Base-by-base conservation (phyloP, 805 yeast species). In the Candida xiaguanensis region DNA sequence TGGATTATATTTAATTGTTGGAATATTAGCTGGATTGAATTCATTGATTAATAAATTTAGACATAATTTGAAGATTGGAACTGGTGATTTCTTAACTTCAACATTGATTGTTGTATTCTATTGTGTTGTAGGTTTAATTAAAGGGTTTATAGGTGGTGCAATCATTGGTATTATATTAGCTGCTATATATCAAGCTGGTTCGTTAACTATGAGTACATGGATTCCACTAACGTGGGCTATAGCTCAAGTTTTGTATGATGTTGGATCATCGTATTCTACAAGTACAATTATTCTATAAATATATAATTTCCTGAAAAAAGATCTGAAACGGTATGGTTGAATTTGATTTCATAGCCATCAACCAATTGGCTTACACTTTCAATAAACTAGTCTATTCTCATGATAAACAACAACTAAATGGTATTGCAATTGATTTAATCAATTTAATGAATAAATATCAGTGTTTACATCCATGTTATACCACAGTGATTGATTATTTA, bases 151-250 rank as follows among this genome's bases (percentile, higher is more conserved):
- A 2, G 65, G 82, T 1, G 98, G 97, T 0, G 78, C 90, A 1
- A 69, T 87, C 5, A 71, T 85, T 29, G 97, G 96, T 0, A 66
- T 89, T 9, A 55, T 93, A 46, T 54, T 85, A 13, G 82, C 82
- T 25, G 85, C 88, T 1, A 74, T 89, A 6, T 90, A 90, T 62
- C 69, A 74, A 39, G 80, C 95, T 0, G 95, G 95, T 0, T 71
- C 83, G 17, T 78, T 91, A 51, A 75, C 84, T 16, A 86, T 93
- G 95, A 82, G 95, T 9, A 86, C 97, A 0, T 91, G 99, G 99
- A 78, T 91, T 6, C 98, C 99, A 0, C 73, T 91, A 48, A 75
- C 84, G 40, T 86, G 90, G 78, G 95, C 80, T 0, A 59, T 84
- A 2, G 74, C 84, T 4, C 80, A 79, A 49, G 70, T 85, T 5